phyloP scores from a whole-genome alignment of 176 grass and related monocot species.

The Olyra latifolia region DNA sequence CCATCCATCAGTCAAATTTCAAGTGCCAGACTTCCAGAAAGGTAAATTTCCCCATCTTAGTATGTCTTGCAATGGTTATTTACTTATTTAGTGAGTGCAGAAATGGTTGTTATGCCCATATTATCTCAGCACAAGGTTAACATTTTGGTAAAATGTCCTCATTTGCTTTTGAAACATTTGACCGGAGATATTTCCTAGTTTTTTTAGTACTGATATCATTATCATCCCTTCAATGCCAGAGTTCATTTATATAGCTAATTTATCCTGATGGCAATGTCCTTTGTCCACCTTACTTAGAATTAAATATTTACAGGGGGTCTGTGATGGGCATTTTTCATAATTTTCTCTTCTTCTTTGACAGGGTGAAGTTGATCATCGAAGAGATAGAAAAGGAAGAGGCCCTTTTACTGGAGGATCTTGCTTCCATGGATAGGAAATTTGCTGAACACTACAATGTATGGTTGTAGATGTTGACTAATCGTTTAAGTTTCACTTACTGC shows the following conservation, averaged over 20 bases:
- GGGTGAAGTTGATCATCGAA: slow-evolving; percentile 95
- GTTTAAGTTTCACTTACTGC: neutral
- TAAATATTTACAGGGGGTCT: neutral
- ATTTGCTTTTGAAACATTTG: neutral
- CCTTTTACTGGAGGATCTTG: slow-evolving; percentile 77
- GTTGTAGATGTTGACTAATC: slow-evolving; percentile 7
- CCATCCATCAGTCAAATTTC: slow-evolving; percentile 79
- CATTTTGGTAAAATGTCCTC: neutral
- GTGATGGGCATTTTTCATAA: neutral
- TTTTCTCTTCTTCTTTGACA: slow-evolving; percentile 32
- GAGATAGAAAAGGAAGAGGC: slow-evolving; percentile 90
- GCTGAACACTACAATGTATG: slow-evolving; percentile 93
- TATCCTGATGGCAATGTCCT: neutral
- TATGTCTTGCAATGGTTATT: slow-evolving; percentile 18
- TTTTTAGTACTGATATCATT: neutral
- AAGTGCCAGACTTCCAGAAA: slow-evolving; percentile 89
- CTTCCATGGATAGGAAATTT: slow-evolving; percentile 99
- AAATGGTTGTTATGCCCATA: neutral
- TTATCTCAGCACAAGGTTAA: neutral
- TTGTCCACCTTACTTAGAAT: slow-evolving; percentile 30
- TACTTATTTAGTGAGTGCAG: slow-evolving; percentile 2
- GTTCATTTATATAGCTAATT: neutral
- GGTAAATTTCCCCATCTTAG: slow-evolving; percentile 46
- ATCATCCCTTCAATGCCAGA: neutral
- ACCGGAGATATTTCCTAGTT: neutral